Conservation (phyloP, 202 grass and related monocot species). For the Elaeis oleifera region DNA sequence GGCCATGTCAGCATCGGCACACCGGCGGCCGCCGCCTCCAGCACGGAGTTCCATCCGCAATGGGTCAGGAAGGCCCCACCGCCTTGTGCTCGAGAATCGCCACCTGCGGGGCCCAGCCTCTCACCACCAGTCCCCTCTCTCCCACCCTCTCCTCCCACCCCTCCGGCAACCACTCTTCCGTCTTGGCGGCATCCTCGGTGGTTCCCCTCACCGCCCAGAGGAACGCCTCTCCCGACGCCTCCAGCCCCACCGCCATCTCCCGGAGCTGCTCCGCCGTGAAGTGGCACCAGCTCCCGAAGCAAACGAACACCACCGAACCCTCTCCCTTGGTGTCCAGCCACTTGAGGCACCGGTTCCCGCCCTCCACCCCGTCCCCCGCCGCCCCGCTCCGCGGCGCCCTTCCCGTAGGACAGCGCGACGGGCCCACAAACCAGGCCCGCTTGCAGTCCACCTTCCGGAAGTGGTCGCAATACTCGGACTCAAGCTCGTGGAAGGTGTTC, state of each 20-base stretch:
- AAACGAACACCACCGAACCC: conserved; percentile 12
- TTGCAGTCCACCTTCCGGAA: not conserved
- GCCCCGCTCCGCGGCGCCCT: not conserved
- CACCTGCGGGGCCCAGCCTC: conserved; percentile 68
- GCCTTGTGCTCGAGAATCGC: conserved; percentile 53
- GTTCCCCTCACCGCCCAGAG: conserved; percentile 15
- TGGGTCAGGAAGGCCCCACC: conserved; percentile 60
- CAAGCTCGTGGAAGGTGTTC: conserved; percentile 64
- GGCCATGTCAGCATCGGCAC: conserved; percentile 78
- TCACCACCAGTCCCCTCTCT: conserved; percentile 37
- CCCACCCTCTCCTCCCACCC: conserved; percentile 57
- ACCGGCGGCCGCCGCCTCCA: conserved; percentile 52
- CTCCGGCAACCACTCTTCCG: conserved; percentile 28
- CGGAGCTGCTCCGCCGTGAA: conserved; percentile 6
- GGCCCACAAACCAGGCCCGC: conserved; percentile 14
- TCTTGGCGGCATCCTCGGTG: not conserved
- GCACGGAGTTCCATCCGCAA: conserved; percentile 57
- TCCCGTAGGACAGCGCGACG: not conserved
- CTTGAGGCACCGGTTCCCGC: not conserved
- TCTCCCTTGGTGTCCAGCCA: conserved; percentile 8
- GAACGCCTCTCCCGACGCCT: conserved; percentile 11
- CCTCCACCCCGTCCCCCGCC: not conserved
- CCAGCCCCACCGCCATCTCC: conserved; percentile 16
- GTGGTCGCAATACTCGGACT: conserved; percentile 48
- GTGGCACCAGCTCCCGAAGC: conserved; percentile 27